Percentiles rank a stretch among this genome's conserved stretches.
Conservation (phyloP, 2,329 filamentous ascomycete species). For the Aureobasidium leucospermi region DNA sequence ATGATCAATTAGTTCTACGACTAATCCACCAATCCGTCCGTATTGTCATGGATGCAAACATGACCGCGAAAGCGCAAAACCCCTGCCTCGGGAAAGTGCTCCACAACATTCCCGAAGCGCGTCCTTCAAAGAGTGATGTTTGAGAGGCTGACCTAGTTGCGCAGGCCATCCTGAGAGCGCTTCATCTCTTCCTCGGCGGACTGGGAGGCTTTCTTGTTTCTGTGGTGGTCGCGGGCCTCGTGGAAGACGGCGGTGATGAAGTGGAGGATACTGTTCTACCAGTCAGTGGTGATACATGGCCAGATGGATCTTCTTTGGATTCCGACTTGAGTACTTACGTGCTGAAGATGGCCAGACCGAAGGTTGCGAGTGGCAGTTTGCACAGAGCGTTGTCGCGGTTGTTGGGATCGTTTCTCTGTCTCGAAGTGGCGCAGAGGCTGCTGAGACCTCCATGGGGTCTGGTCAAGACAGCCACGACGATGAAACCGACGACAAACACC, state of each 20-base stretch:
- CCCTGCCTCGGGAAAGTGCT: too few species aligned
- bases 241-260: conserved; percentile 37
- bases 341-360: conserved; percentile 38
- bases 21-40: too few species aligned
- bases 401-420: background rate
- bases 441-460: conserved; percentile 16
- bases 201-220: conserved; percentile 1
- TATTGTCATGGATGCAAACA: too few species aligned
- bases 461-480: conserved; percentile 37
- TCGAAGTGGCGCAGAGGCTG: background rate
- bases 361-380: conserved; percentile 37
- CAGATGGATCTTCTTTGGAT: conserved; percentile 18
- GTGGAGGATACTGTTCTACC: conserved; percentile 27
- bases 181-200: conserved; percentile 2
- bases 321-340: conserved; percentile 30
- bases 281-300: background rate
- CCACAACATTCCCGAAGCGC: too few species aligned
- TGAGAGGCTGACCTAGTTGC: background rate
- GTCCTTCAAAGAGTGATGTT: too few species aligned
- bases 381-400: conserved; percentile 26
- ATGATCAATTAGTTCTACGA: too few species aligned
- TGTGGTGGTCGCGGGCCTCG: conserved; percentile 26
- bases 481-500: conserved; percentile 36
- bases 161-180: background rate
- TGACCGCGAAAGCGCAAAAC: too few species aligned